Evolutionary conservation across 805 yeast genomes (phyloP).

Genomic region (Candida pseudofarinosa): DNA sequence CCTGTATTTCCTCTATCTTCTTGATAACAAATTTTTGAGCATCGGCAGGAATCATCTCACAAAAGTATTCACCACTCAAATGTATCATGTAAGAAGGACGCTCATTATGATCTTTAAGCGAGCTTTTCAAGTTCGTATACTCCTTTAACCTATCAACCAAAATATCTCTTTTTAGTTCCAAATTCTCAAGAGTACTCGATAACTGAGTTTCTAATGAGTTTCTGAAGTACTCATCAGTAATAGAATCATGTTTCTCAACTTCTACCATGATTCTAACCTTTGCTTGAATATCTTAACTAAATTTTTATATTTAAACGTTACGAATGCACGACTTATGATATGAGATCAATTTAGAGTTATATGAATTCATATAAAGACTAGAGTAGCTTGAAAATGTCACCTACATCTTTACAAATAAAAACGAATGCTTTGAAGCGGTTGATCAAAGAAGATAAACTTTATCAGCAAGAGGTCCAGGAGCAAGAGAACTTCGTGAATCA

Average conservation of each 20-base stretch:
- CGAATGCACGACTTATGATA: too few relatives aligned
- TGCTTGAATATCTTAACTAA: too few relatives aligned
- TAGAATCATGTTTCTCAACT: not conserved
- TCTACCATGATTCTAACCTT: not conserved
- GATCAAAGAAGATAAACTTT: conserved; percentile 60
- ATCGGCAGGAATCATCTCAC: conserved; percentile 22
- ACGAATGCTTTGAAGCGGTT: conserved; percentile 65
- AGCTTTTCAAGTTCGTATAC: not conserved
- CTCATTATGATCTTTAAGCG: not conserved
- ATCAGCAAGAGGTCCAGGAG: conserved; percentile 54
- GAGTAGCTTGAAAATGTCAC: conserved; percentile 56
- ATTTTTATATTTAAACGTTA: too few relatives aligned
- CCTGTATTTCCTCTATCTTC: conserved; percentile 23
- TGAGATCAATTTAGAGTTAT: too few relatives aligned
- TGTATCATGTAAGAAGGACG: conserved; percentile 16
- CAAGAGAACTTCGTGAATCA: conserved; percentile 47
- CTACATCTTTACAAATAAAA: conserved; percentile 67
- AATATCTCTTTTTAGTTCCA: not conserved
- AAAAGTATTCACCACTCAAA: conserved; percentile 41
- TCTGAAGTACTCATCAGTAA: not conserved
- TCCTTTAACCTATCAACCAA: not conserved
- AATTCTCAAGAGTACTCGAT: not conserved
- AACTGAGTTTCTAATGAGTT: not conserved
- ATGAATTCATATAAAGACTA: too few relatives aligned
- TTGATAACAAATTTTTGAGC: conserved; percentile 26